Percentiles rank a stretch among this genome's conserved stretches.
Evolutionary conservation across 1,139 yeast species (phyloP).

Genomic region (Suhomyces chickasaworum): DNA sequence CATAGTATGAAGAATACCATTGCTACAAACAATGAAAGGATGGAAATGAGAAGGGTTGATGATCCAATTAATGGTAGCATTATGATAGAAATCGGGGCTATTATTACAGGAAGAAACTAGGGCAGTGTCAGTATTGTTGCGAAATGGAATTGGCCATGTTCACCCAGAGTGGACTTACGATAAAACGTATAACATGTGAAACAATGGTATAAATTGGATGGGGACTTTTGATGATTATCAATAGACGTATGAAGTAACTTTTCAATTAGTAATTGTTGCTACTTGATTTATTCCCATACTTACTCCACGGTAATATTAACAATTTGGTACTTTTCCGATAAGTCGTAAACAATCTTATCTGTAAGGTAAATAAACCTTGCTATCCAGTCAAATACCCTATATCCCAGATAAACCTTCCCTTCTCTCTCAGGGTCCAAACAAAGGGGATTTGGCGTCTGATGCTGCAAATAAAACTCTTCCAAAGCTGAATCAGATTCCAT

Average conservation of each 20-base stretch:
- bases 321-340: neutral
- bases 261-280: neutral
- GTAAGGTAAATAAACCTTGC: neutral
- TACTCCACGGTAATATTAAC: neutral
- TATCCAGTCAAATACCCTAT: neutral
- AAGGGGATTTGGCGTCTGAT: neutral
- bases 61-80: neutral
- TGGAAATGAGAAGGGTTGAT: neutral
- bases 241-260: neutral
- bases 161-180: too few relatives aligned
- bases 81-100: neutral
- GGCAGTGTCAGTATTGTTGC: neutral
- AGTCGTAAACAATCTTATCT: neutral
- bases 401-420: neutral
- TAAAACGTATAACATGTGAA: neutral
- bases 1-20: neutral
- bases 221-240: neutral
- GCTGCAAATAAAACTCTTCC: neutral
- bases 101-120: neutral
- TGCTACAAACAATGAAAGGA: constrained; percentile 1
- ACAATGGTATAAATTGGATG: neutral
- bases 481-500: neutral
- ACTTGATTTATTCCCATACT: neutral
- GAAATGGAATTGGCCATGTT: too few relatives aligned
- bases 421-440: neutral